These are phyloP conservation scores for Coemansia sp. DNA, from an alignment of 192 early-diverging fungal species.

Conservation along the genomic window DNA sequence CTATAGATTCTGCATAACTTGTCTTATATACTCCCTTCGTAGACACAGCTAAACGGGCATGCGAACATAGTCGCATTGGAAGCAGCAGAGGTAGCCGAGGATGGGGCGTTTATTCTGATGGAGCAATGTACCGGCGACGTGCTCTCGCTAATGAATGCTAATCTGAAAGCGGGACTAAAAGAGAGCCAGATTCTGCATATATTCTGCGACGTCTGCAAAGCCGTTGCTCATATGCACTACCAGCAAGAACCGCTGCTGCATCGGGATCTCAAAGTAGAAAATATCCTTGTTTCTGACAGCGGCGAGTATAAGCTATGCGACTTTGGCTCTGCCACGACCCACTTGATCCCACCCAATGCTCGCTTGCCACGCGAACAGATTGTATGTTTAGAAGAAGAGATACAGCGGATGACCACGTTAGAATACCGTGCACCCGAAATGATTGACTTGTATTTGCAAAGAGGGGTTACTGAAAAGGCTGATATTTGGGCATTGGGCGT, in stretches of 20 bases:
- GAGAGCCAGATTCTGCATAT: constrained; percentile 88
- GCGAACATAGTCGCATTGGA: constrained; percentile 79
- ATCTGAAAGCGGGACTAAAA: constrained; percentile 66
- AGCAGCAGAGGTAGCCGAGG: constrained; percentile 64
- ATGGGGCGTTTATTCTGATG: constrained; percentile 85
- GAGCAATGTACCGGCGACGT: constrained; percentile 80
- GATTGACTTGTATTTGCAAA: constrained; percentile 84
- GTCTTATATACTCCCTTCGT: neutral
- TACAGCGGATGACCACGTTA: constrained; percentile 83
- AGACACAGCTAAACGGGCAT: constrained; percentile 69
- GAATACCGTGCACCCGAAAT: constrained; percentile 97
- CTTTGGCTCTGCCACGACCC: constrained; percentile 83
- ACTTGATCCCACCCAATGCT: constrained; percentile 11
- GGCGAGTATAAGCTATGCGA: constrained; percentile 87
- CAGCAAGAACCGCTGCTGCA: constrained; percentile 78
- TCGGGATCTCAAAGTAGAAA: constrained; percentile 85
- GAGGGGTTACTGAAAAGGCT: constrained; percentile 82
- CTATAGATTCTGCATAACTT: no score
- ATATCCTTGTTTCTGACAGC: constrained; percentile 62
- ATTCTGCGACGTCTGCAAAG: constrained; percentile 81
- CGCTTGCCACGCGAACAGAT: constrained; percentile 65
- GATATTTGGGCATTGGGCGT: constrained; percentile 87
- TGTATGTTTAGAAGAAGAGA: constrained; percentile 81
- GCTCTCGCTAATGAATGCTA: constrained; percentile 79
- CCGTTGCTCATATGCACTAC: constrained; percentile 90